Conservation (phyloP, 371 early-diverging fungal species). For the Rhizopus sp. region DNA sequence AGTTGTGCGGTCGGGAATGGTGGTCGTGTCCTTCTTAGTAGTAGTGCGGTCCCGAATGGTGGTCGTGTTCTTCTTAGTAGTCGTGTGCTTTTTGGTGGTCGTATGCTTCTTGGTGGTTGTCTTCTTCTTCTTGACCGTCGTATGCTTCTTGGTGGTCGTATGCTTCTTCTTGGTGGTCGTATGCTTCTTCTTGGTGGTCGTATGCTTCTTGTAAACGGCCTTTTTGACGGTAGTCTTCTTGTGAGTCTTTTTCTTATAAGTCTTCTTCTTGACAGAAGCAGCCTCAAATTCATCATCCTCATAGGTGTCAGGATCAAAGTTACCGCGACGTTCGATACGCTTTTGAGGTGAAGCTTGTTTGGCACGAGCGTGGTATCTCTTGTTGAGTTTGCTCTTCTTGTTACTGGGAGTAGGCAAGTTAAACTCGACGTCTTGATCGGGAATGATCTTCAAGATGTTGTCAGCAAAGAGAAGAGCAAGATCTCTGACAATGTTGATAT, state of each 20-base stretch:
- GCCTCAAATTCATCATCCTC: constrained; percentile 1
- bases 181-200: background rate
- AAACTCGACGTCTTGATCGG: constrained; percentile 42
- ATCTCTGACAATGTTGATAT: constrained; percentile 21
- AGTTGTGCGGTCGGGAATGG: background rate
- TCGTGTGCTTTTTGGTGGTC: constrained; percentile 4
- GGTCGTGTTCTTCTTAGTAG: constrained; percentile 8
- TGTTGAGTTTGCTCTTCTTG: constrained; percentile 9
- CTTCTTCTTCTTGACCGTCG: constrained; percentile 6
- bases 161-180: constrained; percentile 3
- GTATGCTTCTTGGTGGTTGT: constrained; percentile 2
- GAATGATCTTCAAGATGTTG: constrained; percentile 36
- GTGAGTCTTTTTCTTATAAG: background rate
- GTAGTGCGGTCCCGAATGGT: background rate
- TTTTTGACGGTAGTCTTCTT: constrained; percentile 1
- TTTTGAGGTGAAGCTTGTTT: background rate
- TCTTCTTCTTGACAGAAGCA: background rate
- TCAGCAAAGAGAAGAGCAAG: constrained; percentile 11
- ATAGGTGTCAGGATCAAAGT: constrained; percentile 14
- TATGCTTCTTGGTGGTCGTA: constrained; percentile 1
- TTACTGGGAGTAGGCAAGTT: constrained; percentile 27
- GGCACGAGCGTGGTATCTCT: constrained; percentile 29
- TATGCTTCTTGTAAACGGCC: background rate
- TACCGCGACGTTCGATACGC: constrained; percentile 10
- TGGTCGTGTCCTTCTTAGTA: constrained; percentile 8